These are phyloP conservation scores for Pythium biforme DNA, from an alignment of 352 stramenopile genomes.

Conservation along the genomic window DNA sequence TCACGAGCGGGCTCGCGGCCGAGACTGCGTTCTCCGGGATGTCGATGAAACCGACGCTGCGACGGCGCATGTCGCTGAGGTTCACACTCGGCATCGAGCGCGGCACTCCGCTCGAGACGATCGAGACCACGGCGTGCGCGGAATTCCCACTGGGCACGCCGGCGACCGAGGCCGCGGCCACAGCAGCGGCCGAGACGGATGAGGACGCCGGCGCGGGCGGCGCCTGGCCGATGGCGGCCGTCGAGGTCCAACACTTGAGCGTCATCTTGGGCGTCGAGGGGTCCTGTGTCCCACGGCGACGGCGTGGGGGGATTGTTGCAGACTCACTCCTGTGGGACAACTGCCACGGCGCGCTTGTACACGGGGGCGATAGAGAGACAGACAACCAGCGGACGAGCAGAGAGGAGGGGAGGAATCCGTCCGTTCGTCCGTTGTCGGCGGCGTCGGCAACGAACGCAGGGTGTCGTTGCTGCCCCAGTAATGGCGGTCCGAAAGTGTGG, in stretches of 20 bases:
- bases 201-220: constrained; percentile 23
- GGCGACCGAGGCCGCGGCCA: constrained; percentile 3
- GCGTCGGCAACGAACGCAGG: neutral
- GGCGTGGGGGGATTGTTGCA: no score
- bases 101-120: neutral
- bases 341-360: no score
- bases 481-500: constrained; percentile 25
- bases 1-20: constrained; percentile 22
- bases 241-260: constrained; percentile 58
- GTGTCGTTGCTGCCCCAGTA: constrained; percentile 1
- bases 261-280: constrained; percentile 34
- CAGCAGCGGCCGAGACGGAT: no score
- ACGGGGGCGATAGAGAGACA: no score
- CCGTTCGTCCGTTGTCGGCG: no score
- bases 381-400: neutral
- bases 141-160: constrained; percentile 12
- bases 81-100: neutral
- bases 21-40: constrained; percentile 10
- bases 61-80: constrained; percentile 24
- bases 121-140: constrained; percentile 7
- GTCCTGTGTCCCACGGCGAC: no score
- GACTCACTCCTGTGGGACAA: no score
- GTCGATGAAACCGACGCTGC: constrained; percentile 30
- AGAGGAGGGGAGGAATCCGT: neutral
- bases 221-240: constrained; percentile 27